Base-by-base conservation (phyloP, 768 basidiomycete genomes). In the Leccinum longicurvipes region DNA sequence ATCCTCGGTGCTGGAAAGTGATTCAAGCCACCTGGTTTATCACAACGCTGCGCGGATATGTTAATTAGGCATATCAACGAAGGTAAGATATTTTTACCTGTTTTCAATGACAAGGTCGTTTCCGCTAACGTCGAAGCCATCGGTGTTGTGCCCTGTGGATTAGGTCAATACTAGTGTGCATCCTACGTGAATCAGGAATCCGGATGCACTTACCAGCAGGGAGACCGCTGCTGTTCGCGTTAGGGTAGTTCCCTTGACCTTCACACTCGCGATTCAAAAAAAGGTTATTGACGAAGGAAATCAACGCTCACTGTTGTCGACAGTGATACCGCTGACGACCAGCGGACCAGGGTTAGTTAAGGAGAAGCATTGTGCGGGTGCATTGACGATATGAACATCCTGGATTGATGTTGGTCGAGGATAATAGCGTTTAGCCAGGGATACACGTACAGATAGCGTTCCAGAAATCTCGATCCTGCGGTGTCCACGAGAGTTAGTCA, bases 161-260 rank as follows among this genome's bases (percentile, higher is more conserved):
- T 1, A 0, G 11, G 19, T 47, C 32, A 47, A 25, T 21, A 19
- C 12, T 17, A 31, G 17, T 10, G 10, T 0, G 28, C 7, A 41
- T 3, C 12, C 28, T 3, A n/a, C 23, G 4, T 6, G 31, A 42
- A 31, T 1, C 2, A 1, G 31, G 31, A 42, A 31, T 1, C 2
- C 1, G 31, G 14, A 4, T n/a, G 24, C 3, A 4, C 46, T 44
- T 49, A 67, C 82, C 82, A 62, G 82, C 82, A 21, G 82, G 57
- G 23, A 62, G 53, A 11, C 80, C 78, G 17, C 67, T 69, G 61
- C 82, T 83, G 27, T 78, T 70, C 1, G 76, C 67, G 65, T 85
- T 85, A 0, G 82, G 74, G 11, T 63, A 58, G 61, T 82, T 77
- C 21, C 82, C 83, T 42, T 73, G 72, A 24, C 81, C 83, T 84